Evolutionary conservation across 148 eudicot genomes (phyloP).

Genomic region (Polygonum maritimum): DNA sequence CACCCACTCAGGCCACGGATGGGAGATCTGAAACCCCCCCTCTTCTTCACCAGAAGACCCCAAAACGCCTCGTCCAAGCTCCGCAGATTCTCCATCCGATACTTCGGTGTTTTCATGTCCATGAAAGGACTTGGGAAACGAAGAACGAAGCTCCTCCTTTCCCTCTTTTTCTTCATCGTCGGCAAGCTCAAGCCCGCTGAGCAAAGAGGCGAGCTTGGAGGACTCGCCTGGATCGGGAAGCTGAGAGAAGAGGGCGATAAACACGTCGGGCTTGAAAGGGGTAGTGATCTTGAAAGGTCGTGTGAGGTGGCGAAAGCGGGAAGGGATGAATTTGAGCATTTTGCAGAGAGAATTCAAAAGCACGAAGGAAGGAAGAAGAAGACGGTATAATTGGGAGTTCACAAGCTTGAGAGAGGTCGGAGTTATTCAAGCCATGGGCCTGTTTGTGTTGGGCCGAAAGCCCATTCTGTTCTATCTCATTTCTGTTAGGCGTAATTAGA

Average conservation of each 20-base stretch:
- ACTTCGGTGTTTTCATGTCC: background rate
- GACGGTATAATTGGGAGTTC: background rate
- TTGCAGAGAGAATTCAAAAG: background rate
- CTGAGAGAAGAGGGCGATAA: slow-evolving; percentile 6
- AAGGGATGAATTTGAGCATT: slow-evolving; percentile 7
- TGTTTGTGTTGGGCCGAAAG: background rate
- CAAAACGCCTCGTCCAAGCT: background rate
- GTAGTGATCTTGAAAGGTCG: slow-evolving; percentile 11
- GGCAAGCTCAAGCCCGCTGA: slow-evolving; percentile 16
- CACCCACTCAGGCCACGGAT: slow-evolving; percentile 63
- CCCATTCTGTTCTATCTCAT: background rate
- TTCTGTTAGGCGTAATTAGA: no score
- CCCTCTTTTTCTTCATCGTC: slow-evolving; percentile 15
- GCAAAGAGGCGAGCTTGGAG: slow-evolving; percentile 8
- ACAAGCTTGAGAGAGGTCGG: background rate
- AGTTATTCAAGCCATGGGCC: background rate
- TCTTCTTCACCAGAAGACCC: background rate
- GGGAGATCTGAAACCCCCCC: slow-evolving; percentile 16
- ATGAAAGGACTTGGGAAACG: background rate
- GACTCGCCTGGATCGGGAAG: background rate
- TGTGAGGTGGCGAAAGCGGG: slow-evolving; percentile 15
- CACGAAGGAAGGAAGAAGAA: background rate
- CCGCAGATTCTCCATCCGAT: background rate
- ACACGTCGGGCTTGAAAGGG: slow-evolving; percentile 4
- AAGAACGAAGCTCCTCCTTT: background rate